A percentile compares a stretch with the other conserved stretches of the same genome.
Evolutionary conservation across 371 early-diverging fungal genomes (phyloP).

Genomic region (Dichotomocladium elegans): DNA sequence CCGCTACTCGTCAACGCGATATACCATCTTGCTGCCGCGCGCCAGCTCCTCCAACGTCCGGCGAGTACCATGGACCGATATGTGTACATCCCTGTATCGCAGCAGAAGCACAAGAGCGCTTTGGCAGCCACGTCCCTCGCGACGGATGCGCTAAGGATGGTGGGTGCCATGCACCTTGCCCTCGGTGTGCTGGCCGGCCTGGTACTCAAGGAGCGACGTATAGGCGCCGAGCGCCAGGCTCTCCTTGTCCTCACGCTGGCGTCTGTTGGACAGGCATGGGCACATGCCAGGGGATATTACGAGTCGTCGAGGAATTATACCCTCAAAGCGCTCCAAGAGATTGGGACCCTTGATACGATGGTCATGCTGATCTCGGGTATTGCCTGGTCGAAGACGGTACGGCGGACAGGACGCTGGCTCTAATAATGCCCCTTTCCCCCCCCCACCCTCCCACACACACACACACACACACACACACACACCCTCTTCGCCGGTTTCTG

Average conservation of each 20-base stretch:
- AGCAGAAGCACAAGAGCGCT: conserved; percentile 1
- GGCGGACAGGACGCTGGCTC: conserved; percentile 24
- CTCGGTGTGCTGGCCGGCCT: conserved; percentile 26
- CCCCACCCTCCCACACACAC: too few relatives aligned
- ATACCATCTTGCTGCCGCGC: conserved; percentile 31
- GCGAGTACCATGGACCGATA: conserved; percentile 11
- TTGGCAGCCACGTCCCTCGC: conserved; percentile 14
- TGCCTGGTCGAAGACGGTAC: conserved; percentile 30
- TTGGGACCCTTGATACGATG: conserved; percentile 21
- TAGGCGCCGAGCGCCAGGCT: conserved; percentile 31
- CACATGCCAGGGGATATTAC: conserved; percentile 20
- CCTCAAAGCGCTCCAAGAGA: conserved; percentile 23
- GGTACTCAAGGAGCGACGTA: conserved; percentile 29
- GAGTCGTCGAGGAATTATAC: conserved; percentile 19
- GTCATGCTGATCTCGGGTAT: conserved; percentile 21
- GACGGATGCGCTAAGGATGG: conserved; percentile 23
- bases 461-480: not conserved
- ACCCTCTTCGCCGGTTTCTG: too few relatives aligned
- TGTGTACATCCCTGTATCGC: conserved; percentile 12
- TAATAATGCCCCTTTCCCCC: too few relatives aligned
- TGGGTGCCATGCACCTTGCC: conserved; percentile 36
- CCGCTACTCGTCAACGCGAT: conserved; percentile 32
- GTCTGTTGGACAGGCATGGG: conserved; percentile 31
- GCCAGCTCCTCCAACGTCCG: conserved; percentile 18
- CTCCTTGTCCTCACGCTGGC: conserved; percentile 30